Conservation (phyloP, 106 monocot species). For the Dactylorhiza incarnata region DNA sequence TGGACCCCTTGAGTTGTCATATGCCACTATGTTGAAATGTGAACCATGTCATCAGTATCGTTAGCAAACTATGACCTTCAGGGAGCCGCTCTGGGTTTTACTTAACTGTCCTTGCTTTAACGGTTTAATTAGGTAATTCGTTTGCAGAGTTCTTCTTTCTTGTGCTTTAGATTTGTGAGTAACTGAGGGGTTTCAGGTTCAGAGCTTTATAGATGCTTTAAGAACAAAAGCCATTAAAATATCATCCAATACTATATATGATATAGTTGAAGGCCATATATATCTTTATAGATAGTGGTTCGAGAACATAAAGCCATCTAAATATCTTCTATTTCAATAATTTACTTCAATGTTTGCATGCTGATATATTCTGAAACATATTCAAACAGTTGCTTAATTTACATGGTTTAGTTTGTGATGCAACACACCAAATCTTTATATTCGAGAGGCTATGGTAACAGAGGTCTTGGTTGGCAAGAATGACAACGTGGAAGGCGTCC, state of each 20-base stretch:
- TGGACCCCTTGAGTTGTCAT: not conserved
- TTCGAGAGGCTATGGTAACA: conserved; percentile 99
- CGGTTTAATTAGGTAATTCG: not conserved
- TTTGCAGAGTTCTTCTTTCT: not conserved
- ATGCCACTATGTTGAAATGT: not conserved
- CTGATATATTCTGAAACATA: not conserved
- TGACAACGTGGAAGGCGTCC: conserved; percentile 85
- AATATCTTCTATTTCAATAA: not conserved
- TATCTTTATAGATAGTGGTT: not conserved
- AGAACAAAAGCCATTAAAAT: not conserved
- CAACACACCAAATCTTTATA: conserved; percentile 89
- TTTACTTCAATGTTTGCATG: conserved; percentile 4
- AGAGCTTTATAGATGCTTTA: not conserved
- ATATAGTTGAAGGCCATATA: not conserved
- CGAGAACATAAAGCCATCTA: not conserved
- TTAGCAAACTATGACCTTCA: not conserved
- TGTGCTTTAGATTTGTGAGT: not conserved
- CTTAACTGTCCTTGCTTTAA: not conserved
- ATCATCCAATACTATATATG: not conserved
- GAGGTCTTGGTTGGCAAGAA: conserved; percentile 79
- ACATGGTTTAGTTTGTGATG: conserved; percentile 9
- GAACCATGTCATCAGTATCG: not conserved
- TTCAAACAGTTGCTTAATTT: not conserved
- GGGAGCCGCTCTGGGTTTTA: not conserved
- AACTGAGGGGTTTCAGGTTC: not conserved